Conservation (phyloP, 805 yeast species). For the Myxozyma monticola region DNA sequence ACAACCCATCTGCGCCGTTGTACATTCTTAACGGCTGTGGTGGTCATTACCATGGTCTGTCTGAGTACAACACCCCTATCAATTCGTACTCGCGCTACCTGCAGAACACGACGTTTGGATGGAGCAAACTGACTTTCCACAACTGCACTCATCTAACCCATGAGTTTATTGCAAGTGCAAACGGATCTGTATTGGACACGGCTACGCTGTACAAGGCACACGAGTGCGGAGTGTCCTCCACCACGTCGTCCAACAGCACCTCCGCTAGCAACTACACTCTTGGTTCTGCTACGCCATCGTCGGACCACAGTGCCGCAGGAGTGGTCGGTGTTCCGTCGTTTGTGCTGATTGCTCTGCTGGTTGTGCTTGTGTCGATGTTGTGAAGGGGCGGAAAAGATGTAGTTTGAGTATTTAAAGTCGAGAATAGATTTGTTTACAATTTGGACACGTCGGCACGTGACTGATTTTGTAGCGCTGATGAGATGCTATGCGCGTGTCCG, state of each 20-base stretch:
- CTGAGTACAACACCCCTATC: conserved; percentile 19
- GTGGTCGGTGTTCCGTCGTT: no score
- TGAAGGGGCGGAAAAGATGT: no score
- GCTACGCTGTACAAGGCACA: conserved; percentile 35
- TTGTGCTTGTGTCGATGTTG: no score
- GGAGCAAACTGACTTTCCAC: conserved; percentile 38
- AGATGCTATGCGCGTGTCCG: no score
- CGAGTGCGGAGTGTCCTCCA: conserved; percentile 1
- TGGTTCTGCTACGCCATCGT: no score
- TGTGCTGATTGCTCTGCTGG: no score
- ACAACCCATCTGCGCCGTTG: conserved; percentile 38
- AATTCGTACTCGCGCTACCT: conserved; percentile 11
- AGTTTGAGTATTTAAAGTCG: no score
- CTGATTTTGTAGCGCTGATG: no score
- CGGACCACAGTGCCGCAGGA: no score
- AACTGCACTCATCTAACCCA: conserved; percentile 38
- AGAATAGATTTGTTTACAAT: no score
- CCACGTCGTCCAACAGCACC: background rate
- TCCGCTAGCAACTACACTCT: no score
- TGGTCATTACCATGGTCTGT: conserved; percentile 38
- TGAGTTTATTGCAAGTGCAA: conserved; percentile 35
- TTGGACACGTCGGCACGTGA: no score
- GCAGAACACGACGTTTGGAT: conserved; percentile 33
- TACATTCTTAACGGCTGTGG: conserved; percentile 39
- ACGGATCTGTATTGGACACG: conserved; percentile 35